Conservation (phyloP, 345 rosid species). For the Laguncularia racemosa region DNA sequence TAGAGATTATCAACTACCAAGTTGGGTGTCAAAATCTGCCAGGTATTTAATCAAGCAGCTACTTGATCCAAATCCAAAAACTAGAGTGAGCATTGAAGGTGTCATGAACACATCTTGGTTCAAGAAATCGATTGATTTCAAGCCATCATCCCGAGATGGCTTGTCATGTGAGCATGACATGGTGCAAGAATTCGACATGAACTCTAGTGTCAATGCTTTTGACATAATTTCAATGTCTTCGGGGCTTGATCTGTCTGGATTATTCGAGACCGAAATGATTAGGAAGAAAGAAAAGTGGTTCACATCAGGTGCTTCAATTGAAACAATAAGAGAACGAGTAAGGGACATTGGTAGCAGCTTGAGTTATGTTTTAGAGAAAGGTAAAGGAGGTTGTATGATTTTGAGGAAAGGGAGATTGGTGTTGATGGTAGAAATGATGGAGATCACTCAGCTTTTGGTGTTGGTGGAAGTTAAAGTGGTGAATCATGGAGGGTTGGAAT, state of each 20-base stretch:
- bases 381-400: slow-evolving; percentile 23
- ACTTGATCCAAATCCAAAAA: slow-evolving; percentile 68
- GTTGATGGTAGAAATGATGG: slow-evolving; percentile 28
- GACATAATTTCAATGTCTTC: slow-evolving; percentile 67
- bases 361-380: slow-evolving; percentile 28
- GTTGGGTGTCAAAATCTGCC: slow-evolving; percentile 45
- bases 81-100: slow-evolving; percentile 54
- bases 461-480: slow-evolving; percentile 32
- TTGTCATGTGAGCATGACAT: slow-evolving; percentile 7
- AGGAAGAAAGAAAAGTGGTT: slow-evolving; percentile 52
- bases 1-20: slow-evolving; percentile 54
- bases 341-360: slow-evolving; percentile 30
- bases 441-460: slow-evolving; percentile 17
- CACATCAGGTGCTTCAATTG: slow-evolving; percentile 36
- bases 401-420: slow-evolving; percentile 25
- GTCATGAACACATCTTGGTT: slow-evolving; percentile 50
- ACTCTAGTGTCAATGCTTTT: slow-evolving; percentile 43
- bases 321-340: slow-evolving; percentile 46
- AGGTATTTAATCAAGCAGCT: slow-evolving; percentile 41
- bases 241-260: slow-evolving; percentile 62
- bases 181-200: neutral
- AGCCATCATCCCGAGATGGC: slow-evolving; percentile 13
- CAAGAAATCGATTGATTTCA: slow-evolving; percentile 26
- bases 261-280: slow-evolving; percentile 31
- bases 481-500: slow-evolving; percentile 17